Evolutionary conservation across 1,284 basidiomycete species (phyloP), one percentile per base, ranked within the genome.

Genomic region (Ustilago trichophora): DNA sequence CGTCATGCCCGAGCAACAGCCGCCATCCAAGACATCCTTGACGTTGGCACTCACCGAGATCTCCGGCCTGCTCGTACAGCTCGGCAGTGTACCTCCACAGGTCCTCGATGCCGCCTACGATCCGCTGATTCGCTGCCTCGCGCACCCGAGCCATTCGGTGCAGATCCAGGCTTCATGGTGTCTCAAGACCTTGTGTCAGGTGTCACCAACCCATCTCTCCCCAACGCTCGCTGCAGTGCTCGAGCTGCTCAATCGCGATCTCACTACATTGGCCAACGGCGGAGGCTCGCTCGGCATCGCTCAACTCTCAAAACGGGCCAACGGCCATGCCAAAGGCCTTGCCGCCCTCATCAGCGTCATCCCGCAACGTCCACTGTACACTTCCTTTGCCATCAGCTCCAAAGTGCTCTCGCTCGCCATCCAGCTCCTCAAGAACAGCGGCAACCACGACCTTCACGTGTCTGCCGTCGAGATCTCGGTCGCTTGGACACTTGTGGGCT

Each of bases 381-480:
- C 95, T 29, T 95, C 93, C 0, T 93, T 94, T 82, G 95, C 98
- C 76, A 87, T 95, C 71, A 90, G 89, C 38, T 88, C 92, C 18
- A 94, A 92, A 79, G 89, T 95, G 18, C 88, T 98, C 62, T 91
- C 95, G 75, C 89, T 93, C 76, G 91, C 95, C 1, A 92, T 91
- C 1, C 88, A 91, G 50, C 86, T 98, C 10, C 86, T 98, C 53
- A 97, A 96, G 81, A 87, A 90, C 33, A 89, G 91, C 1, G 91
- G 91, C 12, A 92, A 96, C 55, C 94, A 97, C 78, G 91, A 94
- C 52, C 85, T 98, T 41, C 86, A 87, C 45, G 83, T 91, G 27
- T 93, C 92, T 0, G 87, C 87, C 8, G 85, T 92, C 37, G 93
- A 97, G 80, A 89, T 98, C 10, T 92, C 94, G 77, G 89, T 95